Base-by-base conservation (phyloP, 75 land plant species). In the Adiantum capillusveneris region DNA sequence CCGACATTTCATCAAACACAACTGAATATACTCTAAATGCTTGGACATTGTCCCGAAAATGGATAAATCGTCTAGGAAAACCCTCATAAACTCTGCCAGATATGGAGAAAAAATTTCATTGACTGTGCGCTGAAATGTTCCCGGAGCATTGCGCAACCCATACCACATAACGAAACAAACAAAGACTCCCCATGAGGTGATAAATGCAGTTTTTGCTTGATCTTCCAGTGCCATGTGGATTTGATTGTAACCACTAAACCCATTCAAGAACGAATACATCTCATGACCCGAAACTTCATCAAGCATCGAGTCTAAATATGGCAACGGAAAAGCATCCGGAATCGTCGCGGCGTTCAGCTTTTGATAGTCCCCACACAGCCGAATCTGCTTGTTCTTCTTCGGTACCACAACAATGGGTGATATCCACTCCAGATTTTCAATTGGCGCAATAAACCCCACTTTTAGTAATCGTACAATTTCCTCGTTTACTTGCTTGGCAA, bases 141-240 rank as follows among this genome's bases (percentile, higher is more conserved):
- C 6, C 37, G 60, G 67, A 36, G 42, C 45, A 56, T 65, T 65
- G 16, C 9, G 20, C 5, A 65, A 20, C 21, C 59, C 67, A 31
- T 54, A 65, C 53, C 59, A 31, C 67, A 65, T 65, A 25, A 34
- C 26, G 2, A 55, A 14, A 20, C 25, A 65, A 18, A 56, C 59
- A 19, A 34, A 55, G 1, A 39, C 57, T 37, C 67, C 59, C 67
- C 59, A 65, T 1, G 31, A 9, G 6, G 59, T 65, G 42, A 65
- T 56, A 27, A 65, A 56, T 5, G 59, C 43, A 19, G 44, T 65
- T 12, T 65, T 65, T 53, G 56, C 21, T 37, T 25, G 11, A 36
- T 65, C 67, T 25, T 65, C 22, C 41, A 24, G 44, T n/a, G 46
- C 60, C 14, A 58, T 30, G 3, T 19, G n/a, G 2, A 58, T 46